These are phyloP conservation scores for Lactifluus echinatus DNA, from an alignment of 768 basidiomycete species.

Conservation along the genomic window DNA sequence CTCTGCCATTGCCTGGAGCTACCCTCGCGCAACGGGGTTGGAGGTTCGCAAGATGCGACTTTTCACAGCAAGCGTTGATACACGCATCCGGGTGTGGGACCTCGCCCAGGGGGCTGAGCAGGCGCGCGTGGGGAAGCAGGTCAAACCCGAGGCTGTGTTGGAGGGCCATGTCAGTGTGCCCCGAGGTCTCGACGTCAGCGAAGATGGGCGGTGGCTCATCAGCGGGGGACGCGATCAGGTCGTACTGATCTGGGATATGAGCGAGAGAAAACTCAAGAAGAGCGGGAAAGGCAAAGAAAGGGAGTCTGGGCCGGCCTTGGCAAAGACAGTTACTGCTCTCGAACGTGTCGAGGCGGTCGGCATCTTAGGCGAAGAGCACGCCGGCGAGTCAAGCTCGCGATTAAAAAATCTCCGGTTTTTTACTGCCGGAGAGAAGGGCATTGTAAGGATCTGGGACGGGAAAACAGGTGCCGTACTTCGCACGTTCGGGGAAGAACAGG, in stretches of 20 bases:
- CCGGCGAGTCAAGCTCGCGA: slow-evolving; percentile 35
- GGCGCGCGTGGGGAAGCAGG: slow-evolving; percentile 44
- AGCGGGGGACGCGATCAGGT: slow-evolving; percentile 92
- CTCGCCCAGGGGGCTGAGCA: slow-evolving; percentile 46
- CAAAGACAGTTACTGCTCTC: slow-evolving; percentile 72
- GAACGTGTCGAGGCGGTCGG: slow-evolving; percentile 88
- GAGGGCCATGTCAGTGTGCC: slow-evolving; percentile 96
- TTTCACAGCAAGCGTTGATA: slow-evolving; percentile 88
- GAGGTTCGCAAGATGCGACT: slow-evolving; percentile 57
- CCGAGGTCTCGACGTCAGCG: slow-evolving; percentile 75
- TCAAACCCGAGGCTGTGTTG: slow-evolving; percentile 69
- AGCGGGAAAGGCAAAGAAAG: slow-evolving; percentile 42
- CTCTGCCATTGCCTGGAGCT: slow-evolving; percentile 81
- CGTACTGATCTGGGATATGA: slow-evolving; percentile 85
- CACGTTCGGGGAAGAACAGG: slow-evolving; percentile 44
- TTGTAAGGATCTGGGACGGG: slow-evolving; percentile 80
- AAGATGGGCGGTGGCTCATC: slow-evolving; percentile 82
- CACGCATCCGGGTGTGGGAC: slow-evolving; percentile 87
- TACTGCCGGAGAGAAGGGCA: slow-evolving; percentile 88
- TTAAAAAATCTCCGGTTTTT: slow-evolving; percentile 53
- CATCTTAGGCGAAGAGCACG: slow-evolving; percentile 43
- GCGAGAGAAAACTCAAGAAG: slow-evolving; percentile 25
- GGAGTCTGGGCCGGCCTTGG: slow-evolving; percentile 46
- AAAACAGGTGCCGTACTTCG: slow-evolving; percentile 53
- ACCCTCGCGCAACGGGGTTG: slow-evolving; percentile 42